Evolutionary conservation across 768 basidiomycete genomes (phyloP).

Genomic region (Tulasnella sp.): DNA sequence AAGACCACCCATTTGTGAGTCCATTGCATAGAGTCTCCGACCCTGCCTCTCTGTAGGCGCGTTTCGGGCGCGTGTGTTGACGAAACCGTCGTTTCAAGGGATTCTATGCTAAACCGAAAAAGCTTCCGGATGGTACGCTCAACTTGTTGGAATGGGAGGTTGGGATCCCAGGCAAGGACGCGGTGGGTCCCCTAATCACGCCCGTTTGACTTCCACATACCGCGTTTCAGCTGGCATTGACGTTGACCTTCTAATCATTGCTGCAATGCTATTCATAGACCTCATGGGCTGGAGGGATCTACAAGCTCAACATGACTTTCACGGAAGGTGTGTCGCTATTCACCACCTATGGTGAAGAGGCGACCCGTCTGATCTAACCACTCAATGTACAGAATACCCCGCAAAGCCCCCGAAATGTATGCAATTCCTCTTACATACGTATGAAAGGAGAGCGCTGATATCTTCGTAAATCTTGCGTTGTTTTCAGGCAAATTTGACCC

Average conservation of each 20-base stretch:
- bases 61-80: not conserved
- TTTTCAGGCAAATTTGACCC: constrained; percentile 86
- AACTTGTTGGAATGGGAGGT: constrained; percentile 99
- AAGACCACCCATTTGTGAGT: constrained; percentile 95
- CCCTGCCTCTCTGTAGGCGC: not conserved
- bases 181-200: constrained; percentile 51
- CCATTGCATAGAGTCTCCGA: not conserved
- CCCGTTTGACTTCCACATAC: constrained; percentile 18
- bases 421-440: constrained; percentile 17
- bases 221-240: not conserved
- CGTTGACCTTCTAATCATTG: not conserved
- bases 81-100: constrained; percentile 43
- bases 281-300: constrained; percentile 93
- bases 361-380: constrained; percentile 6
- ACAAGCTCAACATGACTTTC: constrained; percentile 87
- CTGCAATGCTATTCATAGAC: constrained; percentile 45
- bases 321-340: constrained; percentile 65
- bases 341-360: constrained; percentile 3
- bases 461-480: not conserved
- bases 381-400: constrained; percentile 60
- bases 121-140: constrained; percentile 84
- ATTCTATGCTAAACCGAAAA: constrained; percentile 91
- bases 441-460: constrained; percentile 3
- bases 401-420: constrained; percentile 89
- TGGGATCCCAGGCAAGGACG: constrained; percentile 88